Percentiles rank a stretch among this genome's conserved stretches.
These are phyloP conservation scores for Cutaneotrichosporon cutaneum DNA, from an alignment of 1,284 basidiomycete species.

Conservation along the genomic window DNA sequence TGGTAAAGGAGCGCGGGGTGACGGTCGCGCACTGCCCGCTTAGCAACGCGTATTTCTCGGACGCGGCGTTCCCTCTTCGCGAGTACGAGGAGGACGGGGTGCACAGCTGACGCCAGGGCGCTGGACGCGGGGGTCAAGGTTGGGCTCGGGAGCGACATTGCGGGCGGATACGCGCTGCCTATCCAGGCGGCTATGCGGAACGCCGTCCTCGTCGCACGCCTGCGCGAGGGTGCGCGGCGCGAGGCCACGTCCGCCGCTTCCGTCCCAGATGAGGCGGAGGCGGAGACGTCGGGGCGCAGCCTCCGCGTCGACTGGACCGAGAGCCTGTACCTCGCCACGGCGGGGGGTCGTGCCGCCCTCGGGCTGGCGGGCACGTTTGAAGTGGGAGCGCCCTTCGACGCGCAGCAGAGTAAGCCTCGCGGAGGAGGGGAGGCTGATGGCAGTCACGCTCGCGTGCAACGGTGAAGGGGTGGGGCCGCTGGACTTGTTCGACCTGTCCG, in stretches of 20 bases:
- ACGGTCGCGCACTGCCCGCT: slow-evolving; percentile 79
- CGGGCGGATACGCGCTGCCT: slow-evolving; percentile 75
- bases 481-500: slow-evolving; percentile 64
- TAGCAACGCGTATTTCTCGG: slow-evolving; percentile 80
- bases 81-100: slow-evolving; percentile 57
- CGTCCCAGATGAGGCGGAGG: background rate
- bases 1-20: slow-evolving; percentile 59
- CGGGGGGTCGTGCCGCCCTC: slow-evolving; percentile 69
- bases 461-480: slow-evolving; percentile 47
- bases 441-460: slow-evolving; percentile 52
- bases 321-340: slow-evolving; percentile 71
- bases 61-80: slow-evolving; percentile 67
- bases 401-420: slow-evolving; percentile 67
- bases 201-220: slow-evolving; percentile 67
- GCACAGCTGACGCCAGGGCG: slow-evolving; percentile 54
- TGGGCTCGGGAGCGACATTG: slow-evolving; percentile 78
- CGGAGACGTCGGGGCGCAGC: slow-evolving; percentile 8
- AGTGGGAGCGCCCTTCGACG: slow-evolving; percentile 74
- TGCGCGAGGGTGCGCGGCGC: slow-evolving; percentile 63
- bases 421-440: background rate
- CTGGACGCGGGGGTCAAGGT: slow-evolving; percentile 63
- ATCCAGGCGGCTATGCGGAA: slow-evolving; percentile 75
- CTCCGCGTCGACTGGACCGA: slow-evolving; percentile 74
- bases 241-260: slow-evolving; percentile 14
- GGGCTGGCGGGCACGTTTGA: slow-evolving; percentile 62